Evolutionary conservation across 2,329 filamentous ascomycete genomes (phyloP).

Genomic region (Zasmidium citrigriseum): DNA sequence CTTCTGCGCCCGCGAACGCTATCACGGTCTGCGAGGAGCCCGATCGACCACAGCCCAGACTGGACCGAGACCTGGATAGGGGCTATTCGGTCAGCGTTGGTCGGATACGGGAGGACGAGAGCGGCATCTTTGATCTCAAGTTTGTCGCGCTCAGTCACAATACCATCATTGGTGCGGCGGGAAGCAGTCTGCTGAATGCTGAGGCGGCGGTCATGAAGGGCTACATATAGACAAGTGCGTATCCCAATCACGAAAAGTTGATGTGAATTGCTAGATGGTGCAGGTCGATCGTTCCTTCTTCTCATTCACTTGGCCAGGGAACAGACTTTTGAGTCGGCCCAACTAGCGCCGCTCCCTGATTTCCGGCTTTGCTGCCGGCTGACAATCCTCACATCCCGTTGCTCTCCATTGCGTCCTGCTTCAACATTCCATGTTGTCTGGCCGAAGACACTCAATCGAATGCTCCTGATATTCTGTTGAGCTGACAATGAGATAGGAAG

Average conservation of each 20-base stretch:
- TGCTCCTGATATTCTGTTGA: too few species aligned
- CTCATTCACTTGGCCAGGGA: too few species aligned
- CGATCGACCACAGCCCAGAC: slow-evolving; percentile 85
- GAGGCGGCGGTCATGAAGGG: slow-evolving; percentile 91
- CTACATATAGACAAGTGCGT: slow-evolving; percentile 43
- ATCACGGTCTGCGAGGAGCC: slow-evolving; percentile 89
- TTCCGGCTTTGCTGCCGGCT: too few species aligned
- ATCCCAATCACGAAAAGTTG: not conserved
- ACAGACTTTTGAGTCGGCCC: too few species aligned
- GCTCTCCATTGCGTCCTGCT: too few species aligned
- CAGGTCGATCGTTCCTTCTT: too few species aligned
- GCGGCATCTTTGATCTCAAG: slow-evolving; percentile 89
- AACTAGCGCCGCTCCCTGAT: too few species aligned
- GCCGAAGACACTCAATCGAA: too few species aligned
- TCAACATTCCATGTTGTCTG: too few species aligned
- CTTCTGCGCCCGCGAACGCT: slow-evolving; percentile 76
- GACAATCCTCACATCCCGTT: too few species aligned
- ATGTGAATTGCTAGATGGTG: not conserved
- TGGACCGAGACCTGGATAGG: slow-evolving; percentile 81
- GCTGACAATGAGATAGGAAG: too few species aligned
- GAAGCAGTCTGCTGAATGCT: slow-evolving; percentile 90
- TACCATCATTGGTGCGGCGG: slow-evolving; percentile 93
- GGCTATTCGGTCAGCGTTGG: slow-evolving; percentile 93
- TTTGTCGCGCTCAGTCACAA: slow-evolving; percentile 93
- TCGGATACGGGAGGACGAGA: slow-evolving; percentile 79